phyloP scores from a whole-genome alignment of 108 stramenopile species.

The Cyclotella distinguenda region DNA sequence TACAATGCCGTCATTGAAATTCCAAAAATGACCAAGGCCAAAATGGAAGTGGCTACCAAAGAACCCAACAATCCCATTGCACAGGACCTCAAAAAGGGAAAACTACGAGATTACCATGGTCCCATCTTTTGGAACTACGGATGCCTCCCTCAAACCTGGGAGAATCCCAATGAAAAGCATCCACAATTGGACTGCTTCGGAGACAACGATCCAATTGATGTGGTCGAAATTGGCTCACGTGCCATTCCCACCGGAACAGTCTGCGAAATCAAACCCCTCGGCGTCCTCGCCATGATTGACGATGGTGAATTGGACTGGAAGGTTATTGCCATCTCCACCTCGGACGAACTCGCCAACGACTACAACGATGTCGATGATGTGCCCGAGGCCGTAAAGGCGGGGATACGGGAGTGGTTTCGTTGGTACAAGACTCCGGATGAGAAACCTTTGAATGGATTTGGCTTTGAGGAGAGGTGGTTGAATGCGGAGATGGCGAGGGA shows the following conservation, averaged over 20 bases:
- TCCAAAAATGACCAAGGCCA: conserved; percentile 97
- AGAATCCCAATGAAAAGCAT: conserved; percentile 88
- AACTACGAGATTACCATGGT: conserved; percentile 96
- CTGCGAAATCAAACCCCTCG: conserved; percentile 93
- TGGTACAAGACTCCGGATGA: conserved; percentile 99
- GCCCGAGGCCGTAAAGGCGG: conserved; percentile 88
- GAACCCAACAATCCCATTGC: conserved; percentile 97
- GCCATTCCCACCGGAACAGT: conserved; percentile 86
- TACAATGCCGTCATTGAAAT: conserved; percentile 98
- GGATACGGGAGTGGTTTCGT: conserved; percentile 98
- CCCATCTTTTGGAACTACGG: conserved; percentile 99
- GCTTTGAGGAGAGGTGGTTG: conserved; percentile 96
- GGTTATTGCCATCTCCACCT: conserved; percentile 85
- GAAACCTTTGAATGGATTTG: conserved; percentile 98
- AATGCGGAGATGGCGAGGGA: conserved; percentile 77
- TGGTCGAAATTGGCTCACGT: conserved; percentile 95
- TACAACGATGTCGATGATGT: conserved; percentile 98
- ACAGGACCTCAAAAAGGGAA: conserved; percentile 98
- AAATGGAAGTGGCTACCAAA: conserved; percentile 99
- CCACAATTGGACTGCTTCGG: conserved; percentile 93
- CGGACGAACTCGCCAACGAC: conserved; percentile 93
- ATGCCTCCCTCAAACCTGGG: conserved; percentile 99
- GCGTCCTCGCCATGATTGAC: conserved; percentile 99
- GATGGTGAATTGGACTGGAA: conserved; percentile 99
- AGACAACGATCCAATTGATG: conserved; percentile 99